phyloP scores from a whole-genome alignment of 1,284 basidiomycete species.

The Sanguinoderma infundibulare region DNA sequence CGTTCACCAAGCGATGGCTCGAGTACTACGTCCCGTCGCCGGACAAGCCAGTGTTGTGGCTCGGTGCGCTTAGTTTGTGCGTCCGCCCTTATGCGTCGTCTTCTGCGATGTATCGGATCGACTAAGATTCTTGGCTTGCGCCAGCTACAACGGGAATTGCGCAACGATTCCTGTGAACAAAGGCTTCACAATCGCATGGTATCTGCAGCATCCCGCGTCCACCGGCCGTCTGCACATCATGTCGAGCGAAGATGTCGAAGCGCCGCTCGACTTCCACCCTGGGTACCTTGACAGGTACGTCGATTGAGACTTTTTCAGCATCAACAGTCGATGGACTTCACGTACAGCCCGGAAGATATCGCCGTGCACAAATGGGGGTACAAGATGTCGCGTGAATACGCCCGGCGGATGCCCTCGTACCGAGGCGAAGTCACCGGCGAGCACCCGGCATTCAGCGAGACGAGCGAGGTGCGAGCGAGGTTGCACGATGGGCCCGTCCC shows the following conservation, averaged over 20 bases:
- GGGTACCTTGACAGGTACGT: constrained; percentile 26
- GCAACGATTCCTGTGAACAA: too few species aligned
- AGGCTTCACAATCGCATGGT: constrained; percentile 38
- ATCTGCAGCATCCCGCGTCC: constrained; percentile 28
- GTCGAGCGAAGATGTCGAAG: constrained; percentile 17
- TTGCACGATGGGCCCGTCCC: constrained; percentile 18
- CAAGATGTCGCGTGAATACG: constrained; percentile 40
- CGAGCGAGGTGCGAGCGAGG: constrained; percentile 18
- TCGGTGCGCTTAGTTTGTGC: constrained; percentile 36
- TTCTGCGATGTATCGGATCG: background rate
- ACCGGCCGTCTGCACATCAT: constrained; percentile 27
- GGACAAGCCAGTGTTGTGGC: constrained; percentile 52
- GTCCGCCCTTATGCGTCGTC: constrained; percentile 17
- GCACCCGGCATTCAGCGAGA: constrained; percentile 37
- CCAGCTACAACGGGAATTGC: too few species aligned
- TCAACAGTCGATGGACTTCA: background rate
- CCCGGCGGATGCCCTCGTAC: constrained; percentile 40
- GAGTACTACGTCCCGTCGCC: constrained; percentile 46
- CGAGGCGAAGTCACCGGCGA: constrained; percentile 36
- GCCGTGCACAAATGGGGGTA: constrained; percentile 47
- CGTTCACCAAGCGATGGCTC: constrained; percentile 49
- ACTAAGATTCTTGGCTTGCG: too few species aligned
- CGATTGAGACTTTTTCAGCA: background rate
- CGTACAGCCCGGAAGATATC: constrained; percentile 30
- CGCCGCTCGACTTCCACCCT: constrained; percentile 28